Conservation (phyloP, 345 rosid species). For the Euclidium syriacum region DNA sequence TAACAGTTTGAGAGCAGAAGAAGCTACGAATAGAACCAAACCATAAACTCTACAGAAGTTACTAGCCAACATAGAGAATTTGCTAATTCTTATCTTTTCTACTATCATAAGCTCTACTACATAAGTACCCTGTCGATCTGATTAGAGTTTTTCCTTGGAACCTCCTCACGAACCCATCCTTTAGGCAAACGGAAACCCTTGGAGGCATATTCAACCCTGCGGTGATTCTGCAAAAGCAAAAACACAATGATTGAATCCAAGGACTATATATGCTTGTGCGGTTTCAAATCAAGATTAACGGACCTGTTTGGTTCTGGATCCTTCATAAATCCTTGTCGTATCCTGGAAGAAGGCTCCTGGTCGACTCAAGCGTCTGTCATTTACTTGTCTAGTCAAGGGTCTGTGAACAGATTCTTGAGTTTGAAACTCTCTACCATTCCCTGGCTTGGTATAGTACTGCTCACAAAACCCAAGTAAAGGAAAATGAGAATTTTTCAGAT, state of each 20-base stretch:
- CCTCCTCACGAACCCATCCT: slow-evolving; percentile 42
- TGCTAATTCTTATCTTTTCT: not conserved
- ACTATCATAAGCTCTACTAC: not conserved
- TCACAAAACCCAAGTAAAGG: not conserved
- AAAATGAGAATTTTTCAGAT: not conserved
- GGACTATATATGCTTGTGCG: not conserved
- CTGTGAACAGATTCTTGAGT: slow-evolving; percentile 23
- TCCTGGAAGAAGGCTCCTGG: not conserved
- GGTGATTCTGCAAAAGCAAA: slow-evolving; percentile 7
- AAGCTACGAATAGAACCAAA: not conserved
- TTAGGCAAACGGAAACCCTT: slow-evolving; percentile 36
- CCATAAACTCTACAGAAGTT: too few relatives aligned
- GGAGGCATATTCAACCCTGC: slow-evolving; percentile 10
- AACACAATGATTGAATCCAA: not conserved
- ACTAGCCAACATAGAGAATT: not conserved
- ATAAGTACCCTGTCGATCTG: slow-evolving; percentile 25
- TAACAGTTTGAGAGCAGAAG: not conserved
- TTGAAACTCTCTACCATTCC: slow-evolving; percentile 21
- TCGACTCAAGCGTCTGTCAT: slow-evolving; percentile 8
- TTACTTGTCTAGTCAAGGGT: slow-evolving; percentile 10
- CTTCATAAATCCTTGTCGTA: not conserved
- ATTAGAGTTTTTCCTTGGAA: slow-evolving; percentile 27
- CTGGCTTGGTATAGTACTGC: slow-evolving; percentile 19
- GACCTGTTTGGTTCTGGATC: slow-evolving; percentile 20
- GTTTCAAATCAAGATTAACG: not conserved